Evolutionary conservation across 176 grass and related monocot species (phyloP), one percentile per base, ranked within the genome.

Genomic region (Hsuehochloa calcarea): DNA sequence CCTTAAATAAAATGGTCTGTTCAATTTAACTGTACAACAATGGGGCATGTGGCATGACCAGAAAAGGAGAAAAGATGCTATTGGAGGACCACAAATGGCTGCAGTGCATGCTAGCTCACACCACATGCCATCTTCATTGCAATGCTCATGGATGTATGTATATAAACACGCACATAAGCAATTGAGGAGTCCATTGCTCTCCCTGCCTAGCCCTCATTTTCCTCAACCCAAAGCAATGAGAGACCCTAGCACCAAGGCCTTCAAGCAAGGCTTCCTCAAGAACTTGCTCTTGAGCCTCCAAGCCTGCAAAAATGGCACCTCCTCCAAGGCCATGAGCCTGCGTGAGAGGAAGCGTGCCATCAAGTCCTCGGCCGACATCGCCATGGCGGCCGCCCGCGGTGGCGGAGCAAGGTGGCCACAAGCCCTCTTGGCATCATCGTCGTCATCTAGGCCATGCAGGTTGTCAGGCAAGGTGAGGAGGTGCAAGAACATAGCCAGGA

Each of bases 211-310:
- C 25, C 67, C 5, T 45, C 27, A 39, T 63, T 16, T 60, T 43
- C 34, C 43, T 76, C 70, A 8, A 8, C 14, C 6, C 72, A 26
- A 27, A 84, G 66, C 90, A 60, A 97, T 94, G 94, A 56, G 91
- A 84, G 76, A 49, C 31, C 72, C 92, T 37, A 54, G 5, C 62
- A 45, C 77, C 44, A 88, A 37, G 55, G 61, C 81, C 74, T 94
- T 91, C 92, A 88, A 80, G 86, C 81, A 82, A 84, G 79, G 74
- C 20, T 92, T 94, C 68, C 82, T 97, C 66, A 73, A 87, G 85
- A 89, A 82, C 83, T 74, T 97, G 47, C 83, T 94, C 72, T 9
- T 72, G 63, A 77, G 68, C 41, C 91, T 97, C 46, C 65, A 70
- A 44, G 37, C 79, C 20, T 86, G 62, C 34, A 44, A 31, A 19